Conservation (phyloP, 1,139 yeast genomes). For the Hyphopichia buzzinii region DNA sequence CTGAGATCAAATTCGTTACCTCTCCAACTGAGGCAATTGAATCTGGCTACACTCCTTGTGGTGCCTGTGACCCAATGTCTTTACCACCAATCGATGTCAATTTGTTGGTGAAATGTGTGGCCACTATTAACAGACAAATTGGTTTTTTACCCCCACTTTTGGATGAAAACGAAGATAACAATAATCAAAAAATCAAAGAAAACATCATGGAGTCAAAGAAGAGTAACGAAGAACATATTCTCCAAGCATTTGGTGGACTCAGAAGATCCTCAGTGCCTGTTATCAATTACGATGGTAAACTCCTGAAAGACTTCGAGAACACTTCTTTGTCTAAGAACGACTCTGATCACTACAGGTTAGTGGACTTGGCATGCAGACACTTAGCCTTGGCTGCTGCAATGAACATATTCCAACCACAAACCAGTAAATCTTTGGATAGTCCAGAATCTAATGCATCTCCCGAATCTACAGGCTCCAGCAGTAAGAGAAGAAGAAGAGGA, state of each 20-base stretch:
- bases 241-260: constrained; percentile 19
- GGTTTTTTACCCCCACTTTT: constrained; percentile 55
- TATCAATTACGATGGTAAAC: constrained; percentile 21
- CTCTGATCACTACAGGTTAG: constrained; percentile 66
- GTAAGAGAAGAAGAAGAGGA: constrained; percentile 69
- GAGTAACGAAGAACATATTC: constrained; percentile 25
- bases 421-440: constrained; percentile 8
- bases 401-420: constrained; percentile 36
- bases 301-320: constrained; percentile 24
- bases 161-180: constrained; percentile 46
- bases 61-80: constrained; percentile 46
- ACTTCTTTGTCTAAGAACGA: constrained; percentile 51
- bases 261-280: constrained; percentile 31
- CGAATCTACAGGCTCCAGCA: constrained; percentile 15
- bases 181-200: constrained; percentile 38
- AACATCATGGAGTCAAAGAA: constrained; percentile 34
- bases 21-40: constrained; percentile 40
- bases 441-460: constrained; percentile 15
- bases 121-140: constrained; percentile 52
- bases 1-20: constrained; percentile 45
- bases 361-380: constrained; percentile 80
- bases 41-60: constrained; percentile 52
- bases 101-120: constrained; percentile 58
- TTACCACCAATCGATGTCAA: constrained; percentile 47
- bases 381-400: constrained; percentile 78